Percentiles rank a stretch among this genome's conserved stretches.
Conservation (phyloP, 768 basidiomycete species). For the Mycena maculata region DNA sequence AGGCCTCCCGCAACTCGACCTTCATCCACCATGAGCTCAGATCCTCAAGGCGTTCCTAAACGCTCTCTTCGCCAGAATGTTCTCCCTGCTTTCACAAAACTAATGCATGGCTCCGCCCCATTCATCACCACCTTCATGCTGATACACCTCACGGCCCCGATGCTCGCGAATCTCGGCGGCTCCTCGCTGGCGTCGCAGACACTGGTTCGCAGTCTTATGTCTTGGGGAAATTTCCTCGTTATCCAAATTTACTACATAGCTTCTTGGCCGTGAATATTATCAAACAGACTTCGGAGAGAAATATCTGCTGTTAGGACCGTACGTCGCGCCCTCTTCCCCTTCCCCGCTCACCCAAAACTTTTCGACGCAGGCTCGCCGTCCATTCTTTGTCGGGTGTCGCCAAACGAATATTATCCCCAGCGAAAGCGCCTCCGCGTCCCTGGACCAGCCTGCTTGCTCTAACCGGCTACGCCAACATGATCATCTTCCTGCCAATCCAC, state of each 20-base stretch:
- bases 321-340: no score
- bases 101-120: conserved; percentile 77
- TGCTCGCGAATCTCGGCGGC: conserved; percentile 78
- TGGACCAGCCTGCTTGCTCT: conserved; percentile 61
- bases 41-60: conserved; percentile 1
- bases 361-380: no score
- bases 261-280: conserved; percentile 89
- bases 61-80: conserved; percentile 15
- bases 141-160: conserved; percentile 84
- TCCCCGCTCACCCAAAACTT: no score
- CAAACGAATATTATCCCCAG: conserved; percentile 65
- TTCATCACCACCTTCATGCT: conserved; percentile 82
- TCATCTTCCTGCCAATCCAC: conserved; percentile 76
- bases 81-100: conserved; percentile 55
- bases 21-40: conserved; percentile 7
- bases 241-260: conserved; percentile 54
- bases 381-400: conserved; percentile 71
- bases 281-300: conserved; percentile 78
- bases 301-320: conserved; percentile 73
- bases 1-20: no score
- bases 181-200: conserved; percentile 73
- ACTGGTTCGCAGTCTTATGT: conserved; percentile 64
- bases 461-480: conserved; percentile 70
- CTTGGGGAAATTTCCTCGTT: background rate
- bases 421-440: conserved; percentile 45